Evolutionary conservation across 2,329 filamentous ascomycete species (phyloP), one percentile per base, ranked within the genome.

Genomic region (Exophiala sideris): DNA sequence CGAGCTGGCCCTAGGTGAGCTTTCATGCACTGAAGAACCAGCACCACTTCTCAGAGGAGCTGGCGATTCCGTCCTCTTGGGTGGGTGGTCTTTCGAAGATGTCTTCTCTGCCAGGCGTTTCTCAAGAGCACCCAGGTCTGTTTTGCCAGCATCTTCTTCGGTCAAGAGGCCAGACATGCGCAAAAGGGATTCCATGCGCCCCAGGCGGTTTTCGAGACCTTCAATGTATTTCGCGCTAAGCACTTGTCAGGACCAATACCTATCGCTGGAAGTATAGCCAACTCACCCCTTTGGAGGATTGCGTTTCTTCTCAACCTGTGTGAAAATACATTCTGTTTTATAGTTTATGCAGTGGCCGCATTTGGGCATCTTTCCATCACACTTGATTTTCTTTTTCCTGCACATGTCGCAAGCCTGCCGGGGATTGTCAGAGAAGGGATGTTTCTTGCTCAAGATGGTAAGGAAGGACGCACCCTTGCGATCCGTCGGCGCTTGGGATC

Each of bases 301-400:
- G 55, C 94, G 83, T 80, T 99, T 99, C 84, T 99, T 99, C 76
- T 99, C 94, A 35, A 97, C 91, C 70, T 96, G 91, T 0, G 94
- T 97, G 69, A 97, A 97, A 64, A 96, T 83, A 71, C 92, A 99
- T 65, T 96, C 91, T 4, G 91, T 96, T 79, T 96, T 96, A 78
- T 96, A 96, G 71, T 96, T 97, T 70, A 88, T 87, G 71, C 92
- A 99, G 73, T 97, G 94, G 6, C 89, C 91, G 73, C 94, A 99
- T 57, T 91, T 85, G 35, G 94, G 92, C 73, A 95, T 84, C 75
- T 95, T 96, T 63, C 94, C 92, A 69, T 97, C 94, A 73, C 92
- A 97, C 75, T 97, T 97, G 74, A 97, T 96, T 74, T 89, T 79
- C 74, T 87, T 87, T 76, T 95, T 96, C 65, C 91, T 82, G 70